Conservation (phyloP, 768 basidiomycete genomes). For the Baorangia bicolor region DNA sequence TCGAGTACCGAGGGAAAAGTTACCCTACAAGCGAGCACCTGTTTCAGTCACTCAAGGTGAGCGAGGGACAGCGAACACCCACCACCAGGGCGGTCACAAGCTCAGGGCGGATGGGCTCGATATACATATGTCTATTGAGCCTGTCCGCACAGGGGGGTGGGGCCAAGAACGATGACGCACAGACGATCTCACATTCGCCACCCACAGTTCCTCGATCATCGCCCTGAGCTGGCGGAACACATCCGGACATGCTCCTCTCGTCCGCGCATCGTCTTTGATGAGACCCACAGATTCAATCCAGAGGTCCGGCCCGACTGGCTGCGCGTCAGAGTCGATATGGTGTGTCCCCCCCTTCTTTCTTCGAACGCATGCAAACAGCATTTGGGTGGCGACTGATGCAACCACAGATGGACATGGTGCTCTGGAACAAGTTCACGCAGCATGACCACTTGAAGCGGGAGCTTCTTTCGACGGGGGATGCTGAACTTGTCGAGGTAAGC, state of each 20-base stretch:
- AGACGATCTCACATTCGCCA: conserved; percentile 12
- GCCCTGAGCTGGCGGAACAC: conserved; percentile 35
- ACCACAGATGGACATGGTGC: conserved; percentile 39
- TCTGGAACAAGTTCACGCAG: conserved; percentile 42
- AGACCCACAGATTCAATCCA: conserved; percentile 36
- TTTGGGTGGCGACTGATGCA: conserved; percentile 8
- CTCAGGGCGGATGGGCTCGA: not conserved
- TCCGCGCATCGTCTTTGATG: conserved; percentile 34
- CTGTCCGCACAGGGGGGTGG: conserved; percentile 8
- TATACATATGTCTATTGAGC: not conserved
- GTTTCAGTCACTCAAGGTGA: conserved; percentile 46
- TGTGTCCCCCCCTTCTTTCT: conserved; percentile 11
- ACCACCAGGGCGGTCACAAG: not conserved
- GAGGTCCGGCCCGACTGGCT: conserved; percentile 38
- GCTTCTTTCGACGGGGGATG: conserved; percentile 38
- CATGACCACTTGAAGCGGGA: conserved; percentile 35
- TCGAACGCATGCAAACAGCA: conserved; percentile 14
- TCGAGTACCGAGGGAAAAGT: conserved; percentile 37
- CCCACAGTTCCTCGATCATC: conserved; percentile 35
- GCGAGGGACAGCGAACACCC: not conserved
- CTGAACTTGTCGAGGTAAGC: conserved; percentile 40
- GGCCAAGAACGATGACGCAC: conserved; percentile 11
- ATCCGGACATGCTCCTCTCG: conserved; percentile 35
- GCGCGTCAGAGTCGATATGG: conserved; percentile 34
- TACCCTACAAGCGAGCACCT: conserved; percentile 50